These are phyloP conservation scores for Euphorbia peplus DNA, from an alignment of 345 rosid species.

Conservation along the genomic window DNA sequence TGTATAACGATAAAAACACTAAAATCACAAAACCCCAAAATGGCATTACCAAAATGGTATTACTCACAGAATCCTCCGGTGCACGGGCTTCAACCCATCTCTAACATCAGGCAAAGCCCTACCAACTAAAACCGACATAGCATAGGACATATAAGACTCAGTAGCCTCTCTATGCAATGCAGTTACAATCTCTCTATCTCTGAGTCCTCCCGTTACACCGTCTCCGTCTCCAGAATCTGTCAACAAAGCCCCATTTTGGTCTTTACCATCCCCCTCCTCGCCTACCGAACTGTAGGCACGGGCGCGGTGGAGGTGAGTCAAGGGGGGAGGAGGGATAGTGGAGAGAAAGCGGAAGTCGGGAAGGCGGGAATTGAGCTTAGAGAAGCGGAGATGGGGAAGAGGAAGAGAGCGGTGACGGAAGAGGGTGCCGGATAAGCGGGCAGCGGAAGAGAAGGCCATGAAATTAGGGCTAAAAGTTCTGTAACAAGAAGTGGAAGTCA, in stretches of 20 bases:
- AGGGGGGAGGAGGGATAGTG: conserved; percentile 9
- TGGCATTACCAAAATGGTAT: neutral
- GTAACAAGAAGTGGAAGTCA: conserved; percentile 35
- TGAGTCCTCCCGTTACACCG: conserved; percentile 59
- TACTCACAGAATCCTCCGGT: conserved; percentile 82
- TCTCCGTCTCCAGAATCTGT: conserved; percentile 29
- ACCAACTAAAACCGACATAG: conserved; percentile 91
- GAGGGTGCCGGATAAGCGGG: conserved; percentile 60
- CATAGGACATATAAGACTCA: conserved; percentile 83
- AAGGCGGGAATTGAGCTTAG: conserved; percentile 28
- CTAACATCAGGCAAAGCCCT: conserved; percentile 92
- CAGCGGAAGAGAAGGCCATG: conserved; percentile 65
- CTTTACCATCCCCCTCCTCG: conserved; percentile 22
- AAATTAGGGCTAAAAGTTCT: conserved; percentile 26
- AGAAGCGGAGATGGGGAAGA: conserved; percentile 16
- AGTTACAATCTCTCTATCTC: too few relatives aligned
- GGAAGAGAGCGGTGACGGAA: conserved; percentile 40
- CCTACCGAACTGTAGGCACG: conserved; percentile 9
- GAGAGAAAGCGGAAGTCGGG: conserved; percentile 45
- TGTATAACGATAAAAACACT: neutral
- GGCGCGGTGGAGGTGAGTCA: conserved; percentile 21
- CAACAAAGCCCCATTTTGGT: conserved; percentile 45
- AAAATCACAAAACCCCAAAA: neutral
- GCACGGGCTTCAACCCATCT: conserved; percentile 95
- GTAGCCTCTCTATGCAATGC: conserved; percentile 91